Percentiles rank a stretch among this genome's conserved stretches.
Conservation (phyloP, 805 yeast genomes). For the Zygosaccharomyces bisporus region DNA sequence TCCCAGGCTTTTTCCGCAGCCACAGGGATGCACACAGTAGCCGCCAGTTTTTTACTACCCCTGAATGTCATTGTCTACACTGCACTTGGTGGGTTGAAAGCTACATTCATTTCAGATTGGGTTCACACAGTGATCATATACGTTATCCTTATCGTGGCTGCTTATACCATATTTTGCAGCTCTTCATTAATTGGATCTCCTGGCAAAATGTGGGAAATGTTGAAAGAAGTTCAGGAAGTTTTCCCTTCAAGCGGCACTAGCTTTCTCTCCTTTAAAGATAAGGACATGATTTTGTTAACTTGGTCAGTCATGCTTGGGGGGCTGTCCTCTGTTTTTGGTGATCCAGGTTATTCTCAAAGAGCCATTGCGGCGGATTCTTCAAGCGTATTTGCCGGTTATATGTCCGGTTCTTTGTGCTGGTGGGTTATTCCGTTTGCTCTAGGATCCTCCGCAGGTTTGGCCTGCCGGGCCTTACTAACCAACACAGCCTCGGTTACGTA, state of each 20-base stretch:
- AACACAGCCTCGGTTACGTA: conserved; percentile 40
- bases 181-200: conserved; percentile 44
- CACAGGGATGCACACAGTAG: conserved; percentile 45
- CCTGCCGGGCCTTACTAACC: conserved; percentile 35
- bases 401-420: conserved; percentile 41
- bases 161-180: conserved; percentile 37
- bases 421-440: conserved; percentile 38
- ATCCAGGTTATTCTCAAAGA: conserved; percentile 40
- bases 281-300: conserved; percentile 30
- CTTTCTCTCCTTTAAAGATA: conserved; percentile 35
- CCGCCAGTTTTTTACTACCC: conserved; percentile 45
- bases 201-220: conserved; percentile 41
- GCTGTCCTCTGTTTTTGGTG: conserved; percentile 35
- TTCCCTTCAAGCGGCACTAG: conserved; percentile 35
- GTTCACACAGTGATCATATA: conserved; percentile 47
- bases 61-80: conserved; percentile 48
- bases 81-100: conserved; percentile 47
- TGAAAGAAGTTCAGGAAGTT: conserved; percentile 35
- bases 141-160: conserved; percentile 36
- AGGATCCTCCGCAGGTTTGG: conserved; percentile 38
- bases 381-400: conserved; percentile 37
- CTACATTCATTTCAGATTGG: conserved; percentile 52
- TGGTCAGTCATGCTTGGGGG: conserved; percentile 37
- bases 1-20: conserved; percentile 40
- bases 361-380: conserved; percentile 42